Percentiles rank a stretch among this genome's conserved stretches.
phyloP scores from a whole-genome alignment of 2,329 filamentous ascomycete species.

The Raffaelea arxii region DNA sequence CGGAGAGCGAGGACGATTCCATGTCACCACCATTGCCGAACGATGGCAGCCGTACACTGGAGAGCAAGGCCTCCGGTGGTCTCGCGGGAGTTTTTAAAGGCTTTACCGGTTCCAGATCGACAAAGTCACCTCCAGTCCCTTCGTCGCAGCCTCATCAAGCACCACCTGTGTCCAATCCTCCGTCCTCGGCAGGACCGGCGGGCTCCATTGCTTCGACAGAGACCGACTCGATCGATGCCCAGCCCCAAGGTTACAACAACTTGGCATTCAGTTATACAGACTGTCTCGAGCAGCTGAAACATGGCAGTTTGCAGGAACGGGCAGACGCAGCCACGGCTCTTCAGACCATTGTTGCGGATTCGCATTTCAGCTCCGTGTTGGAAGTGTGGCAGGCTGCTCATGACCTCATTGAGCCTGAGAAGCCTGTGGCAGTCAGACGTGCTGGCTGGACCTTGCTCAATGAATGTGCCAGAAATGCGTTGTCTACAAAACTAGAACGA shows the following conservation, averaged over 20 bases:
- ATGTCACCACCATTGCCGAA: conserved; percentile 53
- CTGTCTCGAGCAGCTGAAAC: conserved; percentile 43
- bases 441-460: conserved; percentile 58
- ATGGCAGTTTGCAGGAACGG: conserved; percentile 41
- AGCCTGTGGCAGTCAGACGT: conserved; percentile 41
- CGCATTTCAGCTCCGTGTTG: conserved; percentile 47
- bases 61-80: conserved; percentile 44
- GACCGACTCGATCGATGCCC: conserved; percentile 35
- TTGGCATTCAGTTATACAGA: conserved; percentile 43
- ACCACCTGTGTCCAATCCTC: conserved; percentile 1
- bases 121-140: conserved; percentile 27
- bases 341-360: conserved; percentile 45
- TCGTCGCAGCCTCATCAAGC: not conserved
- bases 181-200: not conserved
- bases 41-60: conserved; percentile 45
- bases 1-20: conserved; percentile 35
- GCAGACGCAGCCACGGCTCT: conserved; percentile 49
- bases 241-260: conserved; percentile 20
- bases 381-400: conserved; percentile 59
- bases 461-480: conserved; percentile 53
- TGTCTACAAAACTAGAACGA: conserved; percentile 56
- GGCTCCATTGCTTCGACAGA: conserved; percentile 22
- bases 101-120: conserved; percentile 44
- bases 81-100: conserved; percentile 56
- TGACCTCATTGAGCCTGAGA: conserved; percentile 50